Base-by-base conservation (phyloP, 2,329 filamentous ascomycete species). In the Paramyrothecium sp. region DNA sequence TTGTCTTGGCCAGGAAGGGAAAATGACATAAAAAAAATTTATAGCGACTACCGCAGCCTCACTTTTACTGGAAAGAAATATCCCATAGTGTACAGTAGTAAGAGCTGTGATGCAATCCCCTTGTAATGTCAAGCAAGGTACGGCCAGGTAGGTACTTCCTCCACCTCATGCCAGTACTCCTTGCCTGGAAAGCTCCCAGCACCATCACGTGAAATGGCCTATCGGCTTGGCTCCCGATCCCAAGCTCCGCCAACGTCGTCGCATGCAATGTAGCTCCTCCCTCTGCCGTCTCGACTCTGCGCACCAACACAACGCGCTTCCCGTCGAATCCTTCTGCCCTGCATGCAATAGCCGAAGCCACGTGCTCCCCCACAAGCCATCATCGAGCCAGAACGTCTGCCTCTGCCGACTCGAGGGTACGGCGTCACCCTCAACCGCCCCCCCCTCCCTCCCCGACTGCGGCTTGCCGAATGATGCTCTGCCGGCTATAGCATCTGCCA, bases 161-260 rank as follows among this genome's bases (percentile, higher is more conserved):
- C 38, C 13, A 4, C 13, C n/a, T 44, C 38, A 4, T 10, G 5
- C 26, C 10, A 30, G n/a, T 10, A 38, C 16, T 38, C 38, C 13
- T 44, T 16, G 13, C 38, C 38, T 44, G 38, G 38, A 19, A 5
- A 44, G 13, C 38, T 44, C 13, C 38, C 38, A 44, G 38, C 38
- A 44, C 10, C 60, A 64, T 67, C 65, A 67, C 65, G 65, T 67
- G 64, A 61, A 58, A 22, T 51, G 55, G 59, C 63, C 60, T 67
- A 67, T 66, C 65, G 58, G 60, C 46, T 58, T 22, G 49, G 48
- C 54, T 61, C 26, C 58, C 55, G 56, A 57, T 54, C 58, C 57
- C 67, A 63, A 61, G 66, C 66, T 61, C 62, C 62, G 62, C 63
- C 55, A 30, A 44, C 54, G 19, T 38, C 50, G 21, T 34, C 47